Evolutionary conservation across 2,329 filamentous ascomycete genomes (phyloP).

Genomic region (Fusarium incarnatum): DNA sequence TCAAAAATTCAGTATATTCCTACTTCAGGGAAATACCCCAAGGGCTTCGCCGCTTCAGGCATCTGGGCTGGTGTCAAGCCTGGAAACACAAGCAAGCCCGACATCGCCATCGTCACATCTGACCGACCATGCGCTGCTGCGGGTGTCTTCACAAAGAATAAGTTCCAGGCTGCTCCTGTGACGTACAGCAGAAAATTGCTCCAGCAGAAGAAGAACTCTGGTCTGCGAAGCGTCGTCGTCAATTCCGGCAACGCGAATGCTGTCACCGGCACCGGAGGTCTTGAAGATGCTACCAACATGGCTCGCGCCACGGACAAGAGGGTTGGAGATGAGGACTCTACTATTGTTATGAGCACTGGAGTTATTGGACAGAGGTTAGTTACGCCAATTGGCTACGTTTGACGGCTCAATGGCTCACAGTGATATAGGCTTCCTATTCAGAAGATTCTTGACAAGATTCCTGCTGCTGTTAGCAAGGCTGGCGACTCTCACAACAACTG

Average conservation of each 20-base stretch:
- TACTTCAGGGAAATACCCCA: slow-evolving; percentile 84
- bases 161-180: slow-evolving; percentile 96
- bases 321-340: slow-evolving; percentile 64
- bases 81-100: slow-evolving; percentile 89
- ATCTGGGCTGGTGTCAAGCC: slow-evolving; percentile 95
- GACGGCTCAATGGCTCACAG: slow-evolving; percentile 2
- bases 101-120: slow-evolving; percentile 89
- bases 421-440: slow-evolving; percentile 79
- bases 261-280: slow-evolving; percentile 89
- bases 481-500: slow-evolving; percentile 85
- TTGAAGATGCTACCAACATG: slow-evolving; percentile 91
- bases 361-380: slow-evolving; percentile 90
- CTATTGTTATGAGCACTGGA: slow-evolving; percentile 98
- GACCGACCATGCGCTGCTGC: slow-evolving; percentile 87
- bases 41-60: slow-evolving; percentile 88
- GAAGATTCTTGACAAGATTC: slow-evolving; percentile 88
- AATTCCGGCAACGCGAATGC: slow-evolving; percentile 98
- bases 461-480: slow-evolving; percentile 77
- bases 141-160: slow-evolving; percentile 97
- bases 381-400: slow-evolving; percentile 8
- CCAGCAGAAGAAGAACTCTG: slow-evolving; percentile 71
- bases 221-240: slow-evolving; percentile 84
- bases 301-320: slow-evolving; percentile 78
- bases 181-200: slow-evolving; percentile 83
- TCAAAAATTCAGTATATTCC: slow-evolving; percentile 94